These are phyloP conservation scores for Trypanosoma theileri DNA, from an alignment of 208 protist species.

Conservation along the genomic window DNA sequence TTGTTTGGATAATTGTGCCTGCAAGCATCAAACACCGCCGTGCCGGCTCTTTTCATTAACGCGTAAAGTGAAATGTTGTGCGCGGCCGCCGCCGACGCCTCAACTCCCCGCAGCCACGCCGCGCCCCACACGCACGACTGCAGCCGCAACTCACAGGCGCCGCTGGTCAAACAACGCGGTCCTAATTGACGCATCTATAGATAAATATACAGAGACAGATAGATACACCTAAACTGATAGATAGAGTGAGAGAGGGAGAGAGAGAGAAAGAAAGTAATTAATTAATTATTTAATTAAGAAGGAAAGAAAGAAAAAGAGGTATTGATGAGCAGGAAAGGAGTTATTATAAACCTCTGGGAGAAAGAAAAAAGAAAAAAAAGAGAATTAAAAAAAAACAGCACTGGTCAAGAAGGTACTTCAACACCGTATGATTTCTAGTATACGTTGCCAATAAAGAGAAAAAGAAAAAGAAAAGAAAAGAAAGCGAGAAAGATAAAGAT, in stretches of 20 bases:
- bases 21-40: constrained; percentile 54
- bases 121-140: constrained; percentile 55
- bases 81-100: constrained; percentile 56
- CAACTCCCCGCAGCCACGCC: constrained; percentile 65
- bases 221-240: too few relatives aligned
- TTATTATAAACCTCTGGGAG: constrained; percentile 1
- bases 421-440: too few relatives aligned
- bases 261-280: constrained; percentile 1
- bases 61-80: constrained; percentile 50
- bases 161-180: constrained; percentile 30
- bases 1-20: constrained; percentile 35
- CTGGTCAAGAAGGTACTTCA: too few relatives aligned
- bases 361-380: constrained; percentile 5
- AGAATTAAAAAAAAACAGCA: constrained; percentile 3
- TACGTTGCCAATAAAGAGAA: too few relatives aligned
- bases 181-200: constrained; percentile 18
- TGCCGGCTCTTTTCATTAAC: constrained; percentile 72
- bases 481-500: too few relatives aligned
- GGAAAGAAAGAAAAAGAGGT: constrained; percentile 9
- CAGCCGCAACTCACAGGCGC: constrained; percentile 2
- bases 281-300: constrained; percentile 16
- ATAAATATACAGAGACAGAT: too few relatives aligned
- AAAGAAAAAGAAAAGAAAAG: too few relatives aligned
- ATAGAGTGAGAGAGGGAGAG: too few relatives aligned
- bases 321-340: not conserved